A percentile compares a stretch with the other conserved stretches of the same genome.
Evolutionary conservation across 192 early-diverging fungal genomes (phyloP).

Genomic region (Coemansia sp.): DNA sequence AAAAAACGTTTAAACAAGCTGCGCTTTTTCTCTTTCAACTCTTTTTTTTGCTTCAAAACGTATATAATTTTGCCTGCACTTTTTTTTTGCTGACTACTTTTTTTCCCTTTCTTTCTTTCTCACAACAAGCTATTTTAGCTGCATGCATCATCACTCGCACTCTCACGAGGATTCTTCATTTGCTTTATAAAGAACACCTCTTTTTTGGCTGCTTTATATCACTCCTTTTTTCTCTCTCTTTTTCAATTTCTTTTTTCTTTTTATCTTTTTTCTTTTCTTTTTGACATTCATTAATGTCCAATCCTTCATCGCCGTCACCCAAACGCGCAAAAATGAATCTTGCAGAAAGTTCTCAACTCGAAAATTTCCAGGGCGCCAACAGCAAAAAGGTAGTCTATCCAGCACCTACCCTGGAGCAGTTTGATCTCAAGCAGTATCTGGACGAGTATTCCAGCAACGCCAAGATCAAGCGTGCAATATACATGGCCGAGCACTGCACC

Average conservation of each 20-base stretch:
- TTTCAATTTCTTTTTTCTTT: not conserved
- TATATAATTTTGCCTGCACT: too few relatives aligned
- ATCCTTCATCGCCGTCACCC: conserved; percentile 8
- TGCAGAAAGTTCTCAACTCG: not conserved
- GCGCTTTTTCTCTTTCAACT: too few relatives aligned
- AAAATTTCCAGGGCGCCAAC: not conserved
- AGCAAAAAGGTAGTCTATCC: conserved; percentile 1
- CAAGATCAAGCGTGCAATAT: conserved; percentile 31
- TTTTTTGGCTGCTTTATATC: not conserved
- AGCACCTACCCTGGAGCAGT: conserved; percentile 25
- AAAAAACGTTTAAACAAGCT: too few relatives aligned
- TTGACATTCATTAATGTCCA: conserved; percentile 18
- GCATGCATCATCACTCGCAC: too few relatives aligned
- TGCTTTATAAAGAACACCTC: not conserved
- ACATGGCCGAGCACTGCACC: conserved; percentile 22
- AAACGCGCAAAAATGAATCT: conserved; percentile 22
- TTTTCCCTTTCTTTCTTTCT: too few relatives aligned
- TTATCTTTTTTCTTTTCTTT: not conserved
- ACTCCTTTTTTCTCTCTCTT: not conserved
- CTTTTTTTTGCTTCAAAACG: too few relatives aligned
- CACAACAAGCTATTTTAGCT: too few relatives aligned
- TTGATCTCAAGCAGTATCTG: conserved; percentile 27
- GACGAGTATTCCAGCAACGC: conserved; percentile 26
- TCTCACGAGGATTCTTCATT: not conserved
- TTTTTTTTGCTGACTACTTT: too few relatives aligned